Base-by-base conservation (phyloP, 306 rosid genomes). In the Malus orientalis region DNA sequence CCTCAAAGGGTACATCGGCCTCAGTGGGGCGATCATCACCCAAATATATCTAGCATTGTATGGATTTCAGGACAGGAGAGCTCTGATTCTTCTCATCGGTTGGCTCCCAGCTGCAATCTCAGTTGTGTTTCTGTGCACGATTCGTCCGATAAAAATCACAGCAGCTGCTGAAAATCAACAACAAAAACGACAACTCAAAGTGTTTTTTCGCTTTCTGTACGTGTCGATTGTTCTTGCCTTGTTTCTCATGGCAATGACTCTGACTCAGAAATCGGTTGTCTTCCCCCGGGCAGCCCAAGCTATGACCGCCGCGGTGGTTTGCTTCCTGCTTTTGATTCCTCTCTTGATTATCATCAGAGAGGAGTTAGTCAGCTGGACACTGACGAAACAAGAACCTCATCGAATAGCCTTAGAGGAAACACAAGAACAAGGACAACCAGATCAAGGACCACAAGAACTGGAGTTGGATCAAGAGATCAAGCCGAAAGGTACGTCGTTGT, bases 1-100 rank as follows among this genome's bases (percentile, higher is more conserved):
- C 2, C 70, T 89, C 15, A 87, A 91, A 70, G 93, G 92, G 29
- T 88, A 84, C 29, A 85, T 86, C 44, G 97, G 97, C 4, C 58
- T 80, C 2, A 84, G 80, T 36, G 87, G 84, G 9, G 82, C 84
- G 38, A 84, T 84, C 18, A 68, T 80, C 5, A 84, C 87, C 10
- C 84, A 83, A 25, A 65, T 83, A 20, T 83, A 57, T 54, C 76
- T 76, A n/a, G 84, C 79, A 2, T 70, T 77, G 4, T 80, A 77
- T 54, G 85, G 87, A 10, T 12, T 51, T 44, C 22, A 66, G 1
- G 76, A 80, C 67, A 36, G 77, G 9, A 62, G 77, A 63, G 61
- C 80, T 25, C 47, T 76, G 8, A 80, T 84, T 58, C 73, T 84
- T 32, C 82, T 80, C 36, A 80, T 80, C 16, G 87, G 77, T 30